A percentile compares a stretch with the other conserved stretches of the same genome.
These are phyloP conservation scores for Hypoxylon subgilvum DNA, from an alignment of 495 filamentous ascomycete genomes.

Conservation along the genomic window DNA sequence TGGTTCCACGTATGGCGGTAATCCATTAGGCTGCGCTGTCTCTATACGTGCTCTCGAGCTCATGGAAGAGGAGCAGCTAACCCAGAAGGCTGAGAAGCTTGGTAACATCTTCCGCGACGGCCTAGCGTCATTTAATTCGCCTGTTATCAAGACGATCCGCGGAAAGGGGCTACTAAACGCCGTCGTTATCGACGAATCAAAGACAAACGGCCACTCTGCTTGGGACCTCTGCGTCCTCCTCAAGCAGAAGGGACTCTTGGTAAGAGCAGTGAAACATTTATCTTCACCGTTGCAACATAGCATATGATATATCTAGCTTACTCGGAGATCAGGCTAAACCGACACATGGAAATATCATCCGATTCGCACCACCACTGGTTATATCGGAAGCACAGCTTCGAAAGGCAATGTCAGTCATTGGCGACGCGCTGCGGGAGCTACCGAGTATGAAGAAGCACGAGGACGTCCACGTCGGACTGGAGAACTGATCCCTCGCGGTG, in stretches of 20 bases:
- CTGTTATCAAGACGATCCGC: conserved; percentile 80
- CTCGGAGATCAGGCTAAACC: conserved; percentile 82
- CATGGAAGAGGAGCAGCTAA: conserved; percentile 87
- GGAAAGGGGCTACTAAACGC: conserved; percentile 96
- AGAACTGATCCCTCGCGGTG: conserved; percentile 35
- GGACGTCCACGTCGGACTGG: conserved; percentile 37
- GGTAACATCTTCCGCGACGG: conserved; percentile 86
- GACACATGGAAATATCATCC: conserved; percentile 97
- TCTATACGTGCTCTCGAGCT: conserved; percentile 96
- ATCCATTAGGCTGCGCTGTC: conserved; percentile 95
- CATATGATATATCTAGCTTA: conserved; percentile 32
- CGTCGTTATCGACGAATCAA: conserved; percentile 91
- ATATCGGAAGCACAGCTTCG: conserved; percentile 87
- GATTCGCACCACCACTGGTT: conserved; percentile 86
- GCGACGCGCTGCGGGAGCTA: conserved; percentile 72
- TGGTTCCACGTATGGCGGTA: conserved; percentile 95
- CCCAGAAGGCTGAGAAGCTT: conserved; percentile 77
- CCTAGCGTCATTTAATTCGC: conserved; percentile 69
- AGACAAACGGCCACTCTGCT: conserved; percentile 82
- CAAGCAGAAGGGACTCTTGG: conserved; percentile 93
- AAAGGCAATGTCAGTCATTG: conserved; percentile 74
- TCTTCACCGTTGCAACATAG: conserved; percentile 13
- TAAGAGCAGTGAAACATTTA: conserved; percentile 49
- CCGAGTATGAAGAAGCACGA: conserved; percentile 47
- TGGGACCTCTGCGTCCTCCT: conserved; percentile 97